Conservation (phyloP, 768 basidiomycete genomes). For the Mycena olivaceomarginata region DNA sequence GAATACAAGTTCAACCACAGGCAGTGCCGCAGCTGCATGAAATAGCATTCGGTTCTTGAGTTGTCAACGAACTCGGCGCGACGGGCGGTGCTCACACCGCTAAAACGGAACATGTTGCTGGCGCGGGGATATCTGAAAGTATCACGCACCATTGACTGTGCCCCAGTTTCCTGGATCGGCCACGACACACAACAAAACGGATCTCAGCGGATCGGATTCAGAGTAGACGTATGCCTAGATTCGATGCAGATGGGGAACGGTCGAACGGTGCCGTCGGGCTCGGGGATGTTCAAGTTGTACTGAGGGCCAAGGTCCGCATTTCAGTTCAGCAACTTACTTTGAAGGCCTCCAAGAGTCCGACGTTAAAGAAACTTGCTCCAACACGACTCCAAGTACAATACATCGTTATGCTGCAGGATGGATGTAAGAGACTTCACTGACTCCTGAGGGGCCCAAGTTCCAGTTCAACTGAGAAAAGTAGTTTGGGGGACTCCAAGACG, state of each 20-base stretch:
- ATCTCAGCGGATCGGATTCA: neutral
- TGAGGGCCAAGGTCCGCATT: no score
- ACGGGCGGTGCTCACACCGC: neutral
- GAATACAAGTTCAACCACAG: neutral
- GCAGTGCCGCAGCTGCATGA: no score
- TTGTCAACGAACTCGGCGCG: neutral
- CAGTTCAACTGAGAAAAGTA: neutral
- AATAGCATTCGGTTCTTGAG: neutral
- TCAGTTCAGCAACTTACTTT: no score
- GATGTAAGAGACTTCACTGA: no score
- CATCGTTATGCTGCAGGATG: no score
- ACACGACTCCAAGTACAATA: no score
- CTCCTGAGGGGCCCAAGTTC: neutral
- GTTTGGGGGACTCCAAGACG: neutral
- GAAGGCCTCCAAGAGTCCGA: no score
- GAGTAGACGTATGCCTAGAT: neutral
- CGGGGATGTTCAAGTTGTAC: no score
- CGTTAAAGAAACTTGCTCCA: no score
- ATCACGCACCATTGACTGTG: neutral
- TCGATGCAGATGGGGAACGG: no score
- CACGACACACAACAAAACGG: neutral
- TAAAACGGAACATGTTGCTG: no score
- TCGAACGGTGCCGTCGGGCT: no score
- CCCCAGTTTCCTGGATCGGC: neutral
- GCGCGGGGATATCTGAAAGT: neutral